phyloP scores from a whole-genome alignment of 257 asterid species.

The Nicotiana undulata region DNA sequence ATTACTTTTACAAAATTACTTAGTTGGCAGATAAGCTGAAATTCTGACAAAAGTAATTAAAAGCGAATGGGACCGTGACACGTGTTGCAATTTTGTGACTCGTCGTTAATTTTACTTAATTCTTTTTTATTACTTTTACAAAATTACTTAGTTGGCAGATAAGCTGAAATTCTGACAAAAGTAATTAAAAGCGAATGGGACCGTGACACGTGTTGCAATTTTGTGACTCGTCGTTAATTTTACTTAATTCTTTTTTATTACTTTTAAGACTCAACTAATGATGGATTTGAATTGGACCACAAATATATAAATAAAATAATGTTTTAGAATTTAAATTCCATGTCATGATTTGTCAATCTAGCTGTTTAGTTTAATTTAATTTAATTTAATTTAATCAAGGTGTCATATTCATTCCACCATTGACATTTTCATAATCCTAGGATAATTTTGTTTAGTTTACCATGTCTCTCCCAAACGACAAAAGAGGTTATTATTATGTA shows the following conservation, averaged over 20 bases:
- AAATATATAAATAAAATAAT: neutral
- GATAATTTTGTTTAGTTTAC: slow-evolving; percentile 29
- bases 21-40: neutral
- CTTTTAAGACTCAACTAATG: neutral
- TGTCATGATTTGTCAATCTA: neutral
- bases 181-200: neutral
- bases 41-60: neutral
- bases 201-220: slow-evolving; percentile 8
- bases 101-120: neutral
- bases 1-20: no score
- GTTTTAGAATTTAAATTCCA: neutral
- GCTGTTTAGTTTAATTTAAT: neutral
- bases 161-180: neutral
- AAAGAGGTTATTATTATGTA: neutral
- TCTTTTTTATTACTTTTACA: no score
- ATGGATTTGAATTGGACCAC: slow-evolving; percentile 5
- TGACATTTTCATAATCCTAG: slow-evolving; percentile 21
- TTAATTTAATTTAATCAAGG: neutral
- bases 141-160: neutral
- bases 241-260: neutral
- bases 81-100: slow-evolving; percentile 7
- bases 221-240: neutral
- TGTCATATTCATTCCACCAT: slow-evolving; percentile 11
- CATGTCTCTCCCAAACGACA: slow-evolving; percentile 9
- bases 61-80: neutral